Percentiles rank a stretch among this genome's conserved stretches.
These are phyloP conservation scores for Phialocephala subalpina DNA, from an alignment of 2,329 filamentous ascomycete genomes.

Conservation along the genomic window DNA sequence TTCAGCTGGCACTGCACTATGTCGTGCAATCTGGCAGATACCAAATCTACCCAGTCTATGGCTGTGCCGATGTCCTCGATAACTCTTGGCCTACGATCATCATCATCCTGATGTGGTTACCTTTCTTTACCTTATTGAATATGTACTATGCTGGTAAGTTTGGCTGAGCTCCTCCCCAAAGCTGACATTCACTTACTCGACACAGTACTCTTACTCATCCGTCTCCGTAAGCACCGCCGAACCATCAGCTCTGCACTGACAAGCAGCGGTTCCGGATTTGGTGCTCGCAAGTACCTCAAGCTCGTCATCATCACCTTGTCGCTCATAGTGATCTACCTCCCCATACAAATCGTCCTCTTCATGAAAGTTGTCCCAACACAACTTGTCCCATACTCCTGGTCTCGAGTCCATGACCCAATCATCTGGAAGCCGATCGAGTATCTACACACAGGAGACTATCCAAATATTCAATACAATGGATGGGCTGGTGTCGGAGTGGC, in stretches of 20 bases:
- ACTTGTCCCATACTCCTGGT: conserved; percentile 59
- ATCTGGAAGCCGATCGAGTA: conserved; percentile 58
- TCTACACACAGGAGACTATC: conserved; percentile 50
- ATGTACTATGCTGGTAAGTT: conserved; percentile 65
- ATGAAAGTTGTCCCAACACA: conserved; percentile 54
- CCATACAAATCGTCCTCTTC: conserved; percentile 60
- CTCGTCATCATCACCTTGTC: conserved; percentile 64
- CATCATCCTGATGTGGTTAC: conserved; percentile 62
- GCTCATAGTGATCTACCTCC: conserved; percentile 59
- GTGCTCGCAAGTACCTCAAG: conserved; percentile 66
- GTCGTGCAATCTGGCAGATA: conserved; percentile 67
- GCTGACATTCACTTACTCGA: conserved; percentile 26
- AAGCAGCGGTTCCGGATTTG: conserved; percentile 58
- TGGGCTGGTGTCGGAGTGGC: conserved; percentile 64
- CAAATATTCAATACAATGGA: conserved; percentile 56
- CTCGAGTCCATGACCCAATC: conserved; percentile 54
- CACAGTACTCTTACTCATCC: conserved; percentile 64
- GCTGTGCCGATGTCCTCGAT: conserved; percentile 63
- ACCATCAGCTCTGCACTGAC: conserved; percentile 64
- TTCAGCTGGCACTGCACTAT: conserved; percentile 65
- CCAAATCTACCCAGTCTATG: conserved; percentile 62
- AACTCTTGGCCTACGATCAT: conserved; percentile 64
- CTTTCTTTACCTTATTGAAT: conserved; percentile 60
- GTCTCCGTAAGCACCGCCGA: conserved; percentile 66
- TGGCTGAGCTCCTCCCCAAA: background rate